phyloP scores from a whole-genome alignment of 805 yeast species.

The Yamadazyma scolyti region DNA sequence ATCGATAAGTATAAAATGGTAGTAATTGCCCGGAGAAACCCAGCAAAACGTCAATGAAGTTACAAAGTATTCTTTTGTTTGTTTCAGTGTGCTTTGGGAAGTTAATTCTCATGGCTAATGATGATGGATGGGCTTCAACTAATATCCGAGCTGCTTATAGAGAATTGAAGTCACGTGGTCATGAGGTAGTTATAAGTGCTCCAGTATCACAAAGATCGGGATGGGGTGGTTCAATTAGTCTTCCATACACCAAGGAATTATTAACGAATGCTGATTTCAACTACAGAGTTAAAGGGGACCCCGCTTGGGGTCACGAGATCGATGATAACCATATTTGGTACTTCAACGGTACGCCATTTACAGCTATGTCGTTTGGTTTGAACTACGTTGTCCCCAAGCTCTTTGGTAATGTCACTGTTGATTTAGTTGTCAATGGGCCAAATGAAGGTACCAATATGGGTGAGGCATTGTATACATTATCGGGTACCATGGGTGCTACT shows the following conservation, averaged over 20 bases:
- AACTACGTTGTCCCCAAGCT: constrained; percentile 42
- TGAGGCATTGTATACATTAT: constrained; percentile 33
- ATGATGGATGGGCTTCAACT: constrained; percentile 53
- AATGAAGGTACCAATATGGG: constrained; percentile 48
- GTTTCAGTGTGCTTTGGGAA: constrained; percentile 14
- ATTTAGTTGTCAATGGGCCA: constrained; percentile 47
- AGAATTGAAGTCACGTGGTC: constrained; percentile 42
- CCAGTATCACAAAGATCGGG: constrained; percentile 48
- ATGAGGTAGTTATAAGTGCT: constrained; percentile 43
- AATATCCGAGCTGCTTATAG: constrained; percentile 51
- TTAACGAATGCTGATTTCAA: constrained; percentile 39
- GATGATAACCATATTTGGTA: constrained; percentile 39
- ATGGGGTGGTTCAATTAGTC: constrained; percentile 46
- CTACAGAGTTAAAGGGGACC: constrained; percentile 41
- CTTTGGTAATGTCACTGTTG: constrained; percentile 39
- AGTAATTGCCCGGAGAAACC: no score
- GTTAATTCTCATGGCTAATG: constrained; percentile 35
- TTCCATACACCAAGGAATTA: constrained; percentile 28
- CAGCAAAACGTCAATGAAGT: no score
- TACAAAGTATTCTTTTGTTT: constrained; percentile 38
- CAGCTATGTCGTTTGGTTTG: constrained; percentile 45
- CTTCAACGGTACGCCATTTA: constrained; percentile 51
- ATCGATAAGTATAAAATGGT: no score
- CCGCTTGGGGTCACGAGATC: constrained; percentile 51
- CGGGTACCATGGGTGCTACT: constrained; percentile 50